A percentile compares a stretch with the other conserved stretches of the same genome.
These are phyloP conservation scores for Candida labiduridarum DNA, from an alignment of 1,139 yeast genomes.

Conservation along the genomic window DNA sequence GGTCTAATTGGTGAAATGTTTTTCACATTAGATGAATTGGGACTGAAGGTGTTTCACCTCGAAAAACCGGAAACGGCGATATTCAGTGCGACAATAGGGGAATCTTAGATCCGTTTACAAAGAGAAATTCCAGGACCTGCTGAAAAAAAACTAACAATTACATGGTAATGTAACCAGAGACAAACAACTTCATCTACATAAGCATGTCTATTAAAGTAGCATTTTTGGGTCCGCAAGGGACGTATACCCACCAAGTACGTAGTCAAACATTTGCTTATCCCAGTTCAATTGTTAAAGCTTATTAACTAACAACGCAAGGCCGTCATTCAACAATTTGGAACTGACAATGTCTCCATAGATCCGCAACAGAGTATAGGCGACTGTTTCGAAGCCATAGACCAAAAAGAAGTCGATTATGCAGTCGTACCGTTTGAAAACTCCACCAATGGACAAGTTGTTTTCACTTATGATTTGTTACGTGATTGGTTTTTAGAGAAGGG, in stretches of 20 bases:
- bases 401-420: conserved; percentile 59
- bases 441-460: conserved; percentile 89
- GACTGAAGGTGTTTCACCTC: neutral
- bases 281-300: neutral
- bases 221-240: conserved; percentile 86
- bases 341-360: conserved; percentile 34
- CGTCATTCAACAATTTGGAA: conserved; percentile 71
- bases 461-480: conserved; percentile 78
- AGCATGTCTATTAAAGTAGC: conserved; percentile 49
- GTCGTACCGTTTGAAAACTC: conserved; percentile 95
- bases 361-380: conserved; percentile 58
- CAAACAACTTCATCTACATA: neutral
- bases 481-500: conserved; percentile 53
- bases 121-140: neutral
- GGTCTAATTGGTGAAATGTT: neutral
- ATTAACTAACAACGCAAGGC: conserved; percentile 48
- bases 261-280: neutral
- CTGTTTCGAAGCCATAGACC: conserved; percentile 61
- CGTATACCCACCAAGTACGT: conserved; percentile 86
- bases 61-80: neutral
- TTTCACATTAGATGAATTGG: conserved; percentile 1
- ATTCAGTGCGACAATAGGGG: too few relatives aligned
- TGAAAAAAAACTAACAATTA: neutral
- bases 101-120: neutral
- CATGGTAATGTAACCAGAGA: neutral